These are phyloP conservation scores for Rhynchosporium agropyri DNA, from an alignment of 2,329 filamentous ascomycete species.

Conservation along the genomic window DNA sequence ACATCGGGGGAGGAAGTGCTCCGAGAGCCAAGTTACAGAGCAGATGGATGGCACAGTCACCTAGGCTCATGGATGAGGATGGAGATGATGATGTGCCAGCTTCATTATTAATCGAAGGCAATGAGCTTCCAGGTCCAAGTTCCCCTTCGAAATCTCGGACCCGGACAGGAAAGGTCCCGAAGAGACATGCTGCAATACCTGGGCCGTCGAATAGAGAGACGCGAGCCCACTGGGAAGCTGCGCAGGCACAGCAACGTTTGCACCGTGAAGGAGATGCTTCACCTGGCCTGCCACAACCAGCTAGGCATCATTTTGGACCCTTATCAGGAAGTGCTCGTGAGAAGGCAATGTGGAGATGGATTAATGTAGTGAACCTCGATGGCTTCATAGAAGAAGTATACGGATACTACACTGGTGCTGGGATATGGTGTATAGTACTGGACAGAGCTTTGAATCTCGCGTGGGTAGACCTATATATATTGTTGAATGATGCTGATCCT, in stretches of 20 bases:
- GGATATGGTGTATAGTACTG: slow-evolving; percentile 69
- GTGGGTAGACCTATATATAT: slow-evolving; percentile 44
- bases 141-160: slow-evolving; percentile 34
- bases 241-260: slow-evolving; percentile 55
- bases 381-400: slow-evolving; percentile 71
- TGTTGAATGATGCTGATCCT: slow-evolving; percentile 3
- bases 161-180: slow-evolving; percentile 26
- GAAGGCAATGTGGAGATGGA: slow-evolving; percentile 73
- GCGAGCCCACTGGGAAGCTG: slow-evolving; percentile 57
- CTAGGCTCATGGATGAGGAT: slow-evolving; percentile 42
- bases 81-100: slow-evolving; percentile 60
- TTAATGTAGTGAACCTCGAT: slow-evolving; percentile 71
- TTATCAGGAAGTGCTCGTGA: slow-evolving; percentile 59
- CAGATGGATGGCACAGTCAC: slow-evolving; percentile 40
- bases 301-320: slow-evolving; percentile 53
- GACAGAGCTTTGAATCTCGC: slow-evolving; percentile 58
- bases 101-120: slow-evolving; percentile 62
- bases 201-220: slow-evolving; percentile 50
- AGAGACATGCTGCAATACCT: slow-evolving; percentile 42
- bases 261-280: slow-evolving; percentile 47
- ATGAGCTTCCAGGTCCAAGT: slow-evolving; percentile 41
- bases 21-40: slow-evolving; percentile 25
- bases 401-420: slow-evolving; percentile 66
- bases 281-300: slow-evolving; percentile 40
- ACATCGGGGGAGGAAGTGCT: slow-evolving; percentile 17